Base-by-base conservation (phyloP, 768 basidiomycete species). In the Amanita rubescens region DNA sequence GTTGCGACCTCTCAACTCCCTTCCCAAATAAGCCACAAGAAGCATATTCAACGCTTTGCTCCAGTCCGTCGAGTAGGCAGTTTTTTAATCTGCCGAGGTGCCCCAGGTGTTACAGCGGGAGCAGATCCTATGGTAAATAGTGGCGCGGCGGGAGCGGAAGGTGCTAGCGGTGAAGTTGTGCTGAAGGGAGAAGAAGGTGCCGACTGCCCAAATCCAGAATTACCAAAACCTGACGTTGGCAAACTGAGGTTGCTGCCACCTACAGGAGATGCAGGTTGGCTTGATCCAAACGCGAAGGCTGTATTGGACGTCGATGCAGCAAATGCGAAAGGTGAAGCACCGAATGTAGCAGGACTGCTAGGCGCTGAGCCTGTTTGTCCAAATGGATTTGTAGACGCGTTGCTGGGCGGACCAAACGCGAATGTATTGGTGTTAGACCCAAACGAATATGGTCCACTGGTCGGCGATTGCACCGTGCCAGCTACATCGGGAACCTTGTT, bases 41-140 rank as follows among this genome's bases (percentile, higher is more conserved):
- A 25, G 37, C 14, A 27, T 46, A 24, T 27, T 60, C 63, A 71
- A 59, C 74, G 75, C 62, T 74, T 75, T 19, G 57, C 66, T 34
- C 66, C 68, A 38, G 60, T 64, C 61, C 74, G 69, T 32, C 77
- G 75, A 44, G 68, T 78, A 42, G 82, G 82, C 44, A 84, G 70
- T 52, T 78, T 80, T 67, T 80, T 81, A 43, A 82, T 75, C 46
- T 71, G 71, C 42, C 79, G 71, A 17, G 58, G 62, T 50, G 70
- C 72, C 34, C 59, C 64, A 51, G 58, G 56, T 3, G 69, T 37
- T 3, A 73, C 66, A 22, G 75, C 59, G 15, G 82, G 77, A 1
- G 78, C 74, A 44, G 82, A 71, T 27, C 82, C 83, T 50, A 84
- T 83, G 11, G 81, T 84, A 60, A 84, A 84, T 33, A 84, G 56